Evolutionary conservation across 2,329 filamentous ascomycete genomes (phyloP), one percentile per base, ranked within the genome.

Genomic region (Sclerotinia nivalis): DNA sequence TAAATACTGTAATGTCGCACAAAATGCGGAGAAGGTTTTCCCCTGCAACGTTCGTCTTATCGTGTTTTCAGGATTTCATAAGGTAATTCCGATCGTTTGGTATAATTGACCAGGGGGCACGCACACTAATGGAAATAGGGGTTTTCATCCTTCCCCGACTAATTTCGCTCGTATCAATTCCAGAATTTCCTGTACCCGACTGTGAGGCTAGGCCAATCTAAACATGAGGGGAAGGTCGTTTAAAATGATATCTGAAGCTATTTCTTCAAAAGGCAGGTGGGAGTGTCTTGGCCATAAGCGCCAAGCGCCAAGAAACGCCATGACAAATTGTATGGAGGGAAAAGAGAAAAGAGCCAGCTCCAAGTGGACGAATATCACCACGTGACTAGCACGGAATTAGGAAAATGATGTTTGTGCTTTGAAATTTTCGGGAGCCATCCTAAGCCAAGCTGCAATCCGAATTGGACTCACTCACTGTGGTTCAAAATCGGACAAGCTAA

Each of bases 301-400:
- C 54, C 54, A 67, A 67, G 67, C 34, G 66, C 58, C 58, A 69
- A 64, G 66, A 8, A 45, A 54, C 49, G 47, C 66, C 34, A 64
- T 31, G 47, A n/a, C 5, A 50, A 64, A 52, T 13, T 52, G 47
- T 37, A 37, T 28, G 43, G 20, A 9, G 15, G 15, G 34, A 56
- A n/a, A n/a, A n/a, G n/a, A n/a, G n/a, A n/a, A n/a, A n/a, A n/a
- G 34, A 66, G 60, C 40, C 9, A 34, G 28, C 34, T 28, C 54
- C 7, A 15, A 52, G 28, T 50, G 50, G 8, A 28, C 31, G 6
- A 12, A 15, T 31, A 15, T 50, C 31, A 61, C 31, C 55, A 68
- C 31, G 45, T 56, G 49, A 28, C 13, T 43, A 8, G 6, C 25
- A 47, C n/a, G n/a, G 2, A 25, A 20, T 18, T 15, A 43, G 6